Evolutionary conservation across 1,284 basidiomycete species (phyloP).

Genomic region (Mycena sp.): DNA sequence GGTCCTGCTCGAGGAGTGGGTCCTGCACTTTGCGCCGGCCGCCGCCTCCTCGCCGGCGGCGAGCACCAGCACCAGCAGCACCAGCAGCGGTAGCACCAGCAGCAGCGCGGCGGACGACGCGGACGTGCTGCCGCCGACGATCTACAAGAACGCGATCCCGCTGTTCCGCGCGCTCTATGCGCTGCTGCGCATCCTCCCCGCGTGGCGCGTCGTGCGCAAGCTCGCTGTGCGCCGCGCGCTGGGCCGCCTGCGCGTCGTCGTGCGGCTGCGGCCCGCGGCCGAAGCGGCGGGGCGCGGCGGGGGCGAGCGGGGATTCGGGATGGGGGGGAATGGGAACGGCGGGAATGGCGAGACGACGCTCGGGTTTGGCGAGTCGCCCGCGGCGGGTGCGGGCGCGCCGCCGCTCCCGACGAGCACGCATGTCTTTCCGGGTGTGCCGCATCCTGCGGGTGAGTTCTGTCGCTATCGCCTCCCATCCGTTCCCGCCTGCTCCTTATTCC

Average conservation of each 20-base stretch:
- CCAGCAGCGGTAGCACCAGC: not conserved
- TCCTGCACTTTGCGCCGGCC: slow-evolving; percentile 54
- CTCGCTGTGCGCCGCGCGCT: slow-evolving; percentile 50
- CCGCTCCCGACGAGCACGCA: slow-evolving; percentile 28
- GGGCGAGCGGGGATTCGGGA: not conserved
- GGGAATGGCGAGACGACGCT: slow-evolving; percentile 45
- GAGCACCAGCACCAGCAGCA: not conserved
- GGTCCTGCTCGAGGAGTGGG: slow-evolving; percentile 81
- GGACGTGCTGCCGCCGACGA: slow-evolving; percentile 73
- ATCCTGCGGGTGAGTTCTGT: slow-evolving; percentile 22
- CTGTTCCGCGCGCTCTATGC: slow-evolving; percentile 81
- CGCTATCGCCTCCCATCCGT: not conserved
- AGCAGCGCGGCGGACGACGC: slow-evolving; percentile 39
- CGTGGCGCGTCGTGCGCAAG: slow-evolving; percentile 73
- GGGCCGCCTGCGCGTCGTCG: slow-evolving; percentile 55
- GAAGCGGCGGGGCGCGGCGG: not conserved
- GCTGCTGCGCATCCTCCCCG: slow-evolving; percentile 73
- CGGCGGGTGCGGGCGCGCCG: slow-evolving; percentile 12
- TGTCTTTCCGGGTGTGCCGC: slow-evolving; percentile 23
- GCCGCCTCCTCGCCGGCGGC: slow-evolving; percentile 20
- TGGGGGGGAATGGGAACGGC: not conserved
- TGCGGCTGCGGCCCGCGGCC: slow-evolving; percentile 53
- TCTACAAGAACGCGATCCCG: slow-evolving; percentile 85
- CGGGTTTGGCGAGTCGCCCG: slow-evolving; percentile 42
- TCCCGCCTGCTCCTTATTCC: not conserved